Base-by-base conservation (phyloP, 2,329 filamentous ascomycete genomes). In the Ceratocystis ficicola region DNA sequence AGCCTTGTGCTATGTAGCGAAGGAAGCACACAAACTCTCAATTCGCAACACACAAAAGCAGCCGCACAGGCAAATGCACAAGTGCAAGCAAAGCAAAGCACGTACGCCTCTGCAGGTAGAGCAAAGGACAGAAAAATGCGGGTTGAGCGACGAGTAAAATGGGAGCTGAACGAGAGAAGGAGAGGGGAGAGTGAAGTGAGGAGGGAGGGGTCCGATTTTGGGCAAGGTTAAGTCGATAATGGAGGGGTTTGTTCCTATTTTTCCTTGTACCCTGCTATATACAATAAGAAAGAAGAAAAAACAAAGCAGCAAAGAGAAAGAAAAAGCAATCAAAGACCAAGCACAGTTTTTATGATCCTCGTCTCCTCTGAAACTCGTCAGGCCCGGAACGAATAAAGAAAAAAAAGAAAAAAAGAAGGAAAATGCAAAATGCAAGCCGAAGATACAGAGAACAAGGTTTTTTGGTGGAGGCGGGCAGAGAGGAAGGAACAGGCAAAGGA, bases 1-100 rank as follows among this genome's bases (percentile, higher is more conserved):
- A 28, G 25, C 52, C 25, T 57, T 28, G 52, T 22, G 52, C 7
- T 41, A 28, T 57, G 52, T 57, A 30, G 52, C 30, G 22, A 22
- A 57, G 52, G 52, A 57, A 57, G 25, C 25, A 28, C 52, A 57
- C 52, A 28, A 41, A 57, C 52, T 57, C 52, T 22, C 52, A 57
- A 57, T 28, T 57, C 52, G 25, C 52, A 30, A 30, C 52, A 57
- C 10, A 57, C 52, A 50, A 50, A 57, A 50, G 22, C 22, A n/a
- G n/a, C 17, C 46, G n/a, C 36, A 50, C 46, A 20, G n/a, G 46
- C 46, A 50, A 50, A 22, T 50, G 10, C 52, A 57, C 22, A 32
- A 12, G 52, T 28, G 28, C 52, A 30, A 22, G 52, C 52, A 57
- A 12, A 30, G 17, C 46, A n/a, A 50, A 12, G 52, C 52, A 50